Evolutionary conservation across 2,329 filamentous ascomycete species (phyloP).

Genomic region (Trichoderma harzianum): DNA sequence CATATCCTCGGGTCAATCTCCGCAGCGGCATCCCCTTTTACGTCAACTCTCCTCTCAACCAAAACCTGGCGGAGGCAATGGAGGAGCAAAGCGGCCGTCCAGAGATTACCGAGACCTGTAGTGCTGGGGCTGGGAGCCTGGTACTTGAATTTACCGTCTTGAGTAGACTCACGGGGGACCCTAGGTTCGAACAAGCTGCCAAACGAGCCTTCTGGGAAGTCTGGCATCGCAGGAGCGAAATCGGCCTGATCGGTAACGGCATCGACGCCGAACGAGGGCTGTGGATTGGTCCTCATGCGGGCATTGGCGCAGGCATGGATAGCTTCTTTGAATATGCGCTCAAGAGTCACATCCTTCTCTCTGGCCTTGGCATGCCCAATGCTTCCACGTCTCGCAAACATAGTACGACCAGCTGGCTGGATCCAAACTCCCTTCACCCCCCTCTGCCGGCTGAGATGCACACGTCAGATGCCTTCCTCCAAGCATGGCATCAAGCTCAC

Average conservation of each 20-base stretch:
- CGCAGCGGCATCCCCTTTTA: conserved; percentile 91
- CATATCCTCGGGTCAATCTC: conserved; percentile 91
- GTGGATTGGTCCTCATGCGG: conserved; percentile 87
- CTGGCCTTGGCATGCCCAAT: conserved; percentile 64
- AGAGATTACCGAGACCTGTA: conserved; percentile 95
- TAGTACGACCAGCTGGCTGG: conserved; percentile 49
- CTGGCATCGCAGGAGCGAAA: conserved; percentile 82
- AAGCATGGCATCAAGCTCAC: conserved; percentile 82
- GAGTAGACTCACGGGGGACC: conserved; percentile 81
- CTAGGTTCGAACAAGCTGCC: conserved; percentile 81
- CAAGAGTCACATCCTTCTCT: conserved; percentile 88
- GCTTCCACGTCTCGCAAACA: conserved; percentile 37
- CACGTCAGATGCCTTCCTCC: conserved; percentile 73
- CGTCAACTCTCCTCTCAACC: conserved; percentile 75
- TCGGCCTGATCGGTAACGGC: conserved; percentile 84
- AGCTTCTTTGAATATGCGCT: conserved; percentile 98
- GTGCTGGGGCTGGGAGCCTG: conserved; percentile 91
- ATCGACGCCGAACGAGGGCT: conserved; percentile 88
- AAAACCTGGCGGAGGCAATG: conserved; percentile 32
- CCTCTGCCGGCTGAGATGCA: conserved; percentile 63
- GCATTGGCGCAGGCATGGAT: conserved; percentile 93
- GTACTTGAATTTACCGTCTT: conserved; percentile 91
- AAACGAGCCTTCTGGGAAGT: conserved; percentile 96
- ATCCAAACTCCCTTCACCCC: conserved; percentile 60
- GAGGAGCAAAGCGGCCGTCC: conserved; percentile 36